Base-by-base conservation (phyloP, 805 yeast genomes). In the Spathaspora gorwiae region DNA sequence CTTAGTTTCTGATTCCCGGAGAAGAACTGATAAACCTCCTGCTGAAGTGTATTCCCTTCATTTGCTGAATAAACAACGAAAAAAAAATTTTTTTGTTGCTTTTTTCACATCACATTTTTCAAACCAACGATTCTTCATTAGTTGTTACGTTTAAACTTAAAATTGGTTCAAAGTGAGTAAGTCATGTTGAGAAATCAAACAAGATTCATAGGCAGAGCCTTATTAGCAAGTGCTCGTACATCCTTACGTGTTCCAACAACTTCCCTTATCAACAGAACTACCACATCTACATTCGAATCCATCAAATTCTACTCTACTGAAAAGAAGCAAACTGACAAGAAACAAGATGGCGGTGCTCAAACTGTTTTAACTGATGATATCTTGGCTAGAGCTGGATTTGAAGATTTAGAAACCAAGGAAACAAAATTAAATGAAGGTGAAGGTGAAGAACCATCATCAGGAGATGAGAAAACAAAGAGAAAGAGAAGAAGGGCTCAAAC, bases 371-470 rank as follows among this genome's bases (percentile, higher is more conserved):
- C 84, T 40, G 96, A 90, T 50, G 96, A 90, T 59, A 57, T 90
- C 57, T 74, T 90, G 47, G 83, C 85, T 30, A 80, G 82, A 56
- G 96, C 96, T 10, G 97, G 97, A 34, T 80, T 90, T 46, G 92
- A 88, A 37, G 74, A 64, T 10, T 47, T 51, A 37, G 53, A 48
- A 24, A 54, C 56, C 10, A 50, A 51, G 8, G 52, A 49, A 26
- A 52, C 47, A 26, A 41, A 39, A 11, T 30, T 37, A 31, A 19
- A n/a, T 9, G 46, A 30, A 11, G 32, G 41, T 8, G 49, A 49
- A 19, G 53, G 39, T 3, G 53, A 45, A 27, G 57, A 50, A n/a
- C 50, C 49, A 34, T 30, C 42, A 5, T 39, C 45, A 31, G 46
- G 40, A 13, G 61, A 49, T 37, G 37, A 47, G 37, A 42, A 51